Evolutionary conservation across 2,329 filamentous ascomycete species (phyloP), one percentile per base, ranked within the genome.

Genomic region (Paraconiothyrium sp.): DNA sequence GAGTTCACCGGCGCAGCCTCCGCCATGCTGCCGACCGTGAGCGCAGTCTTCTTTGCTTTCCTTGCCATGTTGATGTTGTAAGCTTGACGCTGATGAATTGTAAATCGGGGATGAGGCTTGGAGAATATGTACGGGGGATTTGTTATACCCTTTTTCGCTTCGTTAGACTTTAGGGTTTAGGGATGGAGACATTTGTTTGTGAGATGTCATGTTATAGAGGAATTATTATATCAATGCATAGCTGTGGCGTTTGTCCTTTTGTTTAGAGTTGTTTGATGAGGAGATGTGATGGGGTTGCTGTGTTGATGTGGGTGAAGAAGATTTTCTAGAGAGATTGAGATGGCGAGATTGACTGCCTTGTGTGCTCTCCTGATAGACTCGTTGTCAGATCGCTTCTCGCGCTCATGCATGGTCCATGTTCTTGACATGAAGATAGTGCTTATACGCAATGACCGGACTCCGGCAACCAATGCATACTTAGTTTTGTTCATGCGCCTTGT

Each of bases 21-120:
- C 5, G 30, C 20, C 27, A 47, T 56, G 54, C 35, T 56, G 43
- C 54, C 54, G 3, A 47, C 41, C 20, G 10, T 56, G 27, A 22
- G 43, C 27, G 54, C 43, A 10, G 54, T 46, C 10, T 8, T 47
- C 27, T 24, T 56, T 27, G 30, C 32, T 37, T 56, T 56, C 37
- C 27, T 56, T 27, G 54, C 54, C 37, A 47, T 47, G 30, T 56
- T 56, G 30, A 39, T 56, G 43, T 48, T 56, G 54, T 56, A 56
- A 56, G 41, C 43, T 46, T 47, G 30, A 37, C 48, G 54, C 43
- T 47, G 43, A 47, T 11, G 32, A 30, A 56, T 20, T 20, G 20
- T 20, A 20, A n/a, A 22, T 24, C 47, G 52, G 37, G 37, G 51
- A 52, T 14, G 30, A 27, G 50, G 50, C 14, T 55, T 55, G 43